These are phyloP conservation scores for Phaeosphaeria sp. DNA, from an alignment of 2,329 filamentous ascomycete species.

Conservation along the genomic window DNA sequence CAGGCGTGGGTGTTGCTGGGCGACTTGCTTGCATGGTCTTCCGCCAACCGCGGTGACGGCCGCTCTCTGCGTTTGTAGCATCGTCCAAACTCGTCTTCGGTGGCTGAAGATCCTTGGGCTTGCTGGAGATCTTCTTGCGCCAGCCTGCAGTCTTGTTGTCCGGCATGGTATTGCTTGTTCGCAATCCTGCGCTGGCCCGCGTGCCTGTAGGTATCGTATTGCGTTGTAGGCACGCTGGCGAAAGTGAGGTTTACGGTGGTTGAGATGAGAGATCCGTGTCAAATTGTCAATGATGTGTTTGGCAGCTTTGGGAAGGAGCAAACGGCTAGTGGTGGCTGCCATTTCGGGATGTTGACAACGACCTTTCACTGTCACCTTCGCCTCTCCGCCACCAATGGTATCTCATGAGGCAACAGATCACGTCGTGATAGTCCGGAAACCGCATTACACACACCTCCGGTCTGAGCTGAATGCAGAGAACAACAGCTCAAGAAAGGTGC, in stretches of 20 bases:
- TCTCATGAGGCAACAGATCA: neutral
- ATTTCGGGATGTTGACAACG: neutral
- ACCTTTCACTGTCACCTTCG: neutral
- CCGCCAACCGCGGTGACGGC: constrained; percentile 28
- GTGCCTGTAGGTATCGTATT: neutral
- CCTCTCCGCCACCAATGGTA: neutral
- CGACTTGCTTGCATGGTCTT: constrained; percentile 30
- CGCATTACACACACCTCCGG: too few relatives aligned
- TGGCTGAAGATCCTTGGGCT: constrained; percentile 16
- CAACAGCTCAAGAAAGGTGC: too few relatives aligned
- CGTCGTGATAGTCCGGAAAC: neutral
- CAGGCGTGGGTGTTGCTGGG: constrained; percentile 26
- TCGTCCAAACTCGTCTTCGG: constrained; percentile 12
- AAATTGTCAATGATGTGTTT: neutral
- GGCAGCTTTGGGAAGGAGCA: neutral
- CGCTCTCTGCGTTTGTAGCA: constrained; percentile 12
- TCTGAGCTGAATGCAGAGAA: too few relatives aligned
- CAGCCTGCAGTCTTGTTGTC: constrained; percentile 27
- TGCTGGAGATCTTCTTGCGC: constrained; percentile 30
- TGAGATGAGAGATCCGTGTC: neutral
- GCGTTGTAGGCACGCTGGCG: neutral
- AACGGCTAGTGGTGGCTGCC: neutral
- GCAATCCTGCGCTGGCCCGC: neutral
- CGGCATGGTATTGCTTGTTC: constrained; percentile 17
- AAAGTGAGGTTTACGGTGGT: neutral